Evolutionary conservation across 169 alveolate species (phyloP), one percentile per base, ranked within the genome.

Genomic region (Sarcocystis neurona): DNA sequence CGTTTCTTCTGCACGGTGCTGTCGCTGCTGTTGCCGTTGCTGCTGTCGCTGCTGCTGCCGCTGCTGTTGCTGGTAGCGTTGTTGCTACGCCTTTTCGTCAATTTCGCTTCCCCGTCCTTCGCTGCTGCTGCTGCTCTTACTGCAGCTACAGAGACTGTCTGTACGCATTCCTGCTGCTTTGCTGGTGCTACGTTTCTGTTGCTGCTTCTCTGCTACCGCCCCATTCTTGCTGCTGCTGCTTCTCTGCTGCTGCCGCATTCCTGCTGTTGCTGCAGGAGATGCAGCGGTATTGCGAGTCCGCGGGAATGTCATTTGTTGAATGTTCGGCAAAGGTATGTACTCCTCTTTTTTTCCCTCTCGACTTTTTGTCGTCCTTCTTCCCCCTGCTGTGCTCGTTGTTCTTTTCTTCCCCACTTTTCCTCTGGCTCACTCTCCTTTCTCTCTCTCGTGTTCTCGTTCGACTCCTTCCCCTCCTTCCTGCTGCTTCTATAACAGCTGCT

Each of bases 251-350:
- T 68, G 43, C 48, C 2, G 79, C 34, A 32, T 27, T 2, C n/a
- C 70, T 2, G 18, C 2, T 34, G 70, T 5, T 58, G 4, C 18
- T 2, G 70, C 56, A 72, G 82, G 82, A 72, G 46, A 39, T 72
- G 82, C 15, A 43, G 56, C 34, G 27, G 56, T 72, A 72, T 56
- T 72, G 82, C 56, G 82, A 27, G 53, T 47, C 82, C 20, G 82
- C 34, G 56, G 82, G 82, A 39, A 37, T 72, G 82, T 5, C 46
- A 5, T 72, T 72, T 56, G 56, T 72, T 23, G 82, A 72, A 37
- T 72, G 82, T 27, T 72, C 82, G 5, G 82, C 82, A 37, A 72
- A 72, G 82, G 82, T 72, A 27, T 39, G 82, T 41, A 12, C 12
- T 23, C 30, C 66, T 15, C 66, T 15, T 43, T 37, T 23, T 72